A percentile compares a stretch with the other conserved stretches of the same genome.
Conservation (phyloP, 345 rosid genomes). For the Nasturtium officinale region DNA sequence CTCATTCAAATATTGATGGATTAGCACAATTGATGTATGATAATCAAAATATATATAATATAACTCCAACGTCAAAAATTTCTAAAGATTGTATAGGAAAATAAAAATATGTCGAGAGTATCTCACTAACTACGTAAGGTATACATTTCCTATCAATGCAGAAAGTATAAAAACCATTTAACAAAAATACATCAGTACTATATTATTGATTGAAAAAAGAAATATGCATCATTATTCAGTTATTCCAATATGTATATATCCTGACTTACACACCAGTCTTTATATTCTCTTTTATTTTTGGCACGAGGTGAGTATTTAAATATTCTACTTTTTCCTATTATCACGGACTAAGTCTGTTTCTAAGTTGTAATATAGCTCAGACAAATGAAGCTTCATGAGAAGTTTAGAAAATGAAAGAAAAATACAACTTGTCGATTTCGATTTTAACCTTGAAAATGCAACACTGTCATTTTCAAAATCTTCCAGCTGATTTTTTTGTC, state of each 20-base stretch:
- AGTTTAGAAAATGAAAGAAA: not conserved
- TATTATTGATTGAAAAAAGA: not conserved
- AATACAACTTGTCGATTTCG: not conserved
- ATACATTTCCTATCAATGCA: not conserved
- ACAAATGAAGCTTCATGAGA: not conserved
- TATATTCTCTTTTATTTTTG: not conserved
- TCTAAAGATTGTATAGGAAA: not conserved
- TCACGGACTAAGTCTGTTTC: not conserved
- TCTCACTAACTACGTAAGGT: not conserved
- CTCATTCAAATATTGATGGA: conserved; percentile 10
- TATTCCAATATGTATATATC: not conserved
- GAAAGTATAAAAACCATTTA: not conserved
- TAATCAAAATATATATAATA: not conserved
- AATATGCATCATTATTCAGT: not conserved
- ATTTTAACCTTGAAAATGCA: not conserved
- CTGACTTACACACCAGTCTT: not conserved
- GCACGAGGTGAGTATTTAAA: not conserved
- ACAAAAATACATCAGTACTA: not conserved
- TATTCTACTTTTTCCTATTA: not conserved
- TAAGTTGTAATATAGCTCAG: not conserved
- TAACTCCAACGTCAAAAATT: not conserved
- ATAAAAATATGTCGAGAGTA: not conserved
- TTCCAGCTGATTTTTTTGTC: not conserved
- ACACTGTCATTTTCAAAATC: not conserved
- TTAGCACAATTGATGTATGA: not conserved